These are phyloP conservation scores for Podila epicladia DNA, from an alignment of 192 early-diverging fungal species.

Conservation along the genomic window DNA sequence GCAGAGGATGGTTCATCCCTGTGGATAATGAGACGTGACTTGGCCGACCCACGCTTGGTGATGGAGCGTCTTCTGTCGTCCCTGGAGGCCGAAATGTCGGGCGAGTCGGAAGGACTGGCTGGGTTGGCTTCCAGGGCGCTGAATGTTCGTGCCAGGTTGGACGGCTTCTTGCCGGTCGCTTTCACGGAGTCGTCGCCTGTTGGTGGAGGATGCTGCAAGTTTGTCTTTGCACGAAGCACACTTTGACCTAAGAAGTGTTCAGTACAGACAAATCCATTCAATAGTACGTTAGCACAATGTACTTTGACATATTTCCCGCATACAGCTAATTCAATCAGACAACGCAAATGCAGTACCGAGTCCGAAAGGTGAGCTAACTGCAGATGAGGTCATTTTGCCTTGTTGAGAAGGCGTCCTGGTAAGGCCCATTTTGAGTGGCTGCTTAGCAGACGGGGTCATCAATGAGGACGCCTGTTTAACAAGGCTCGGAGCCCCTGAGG, in stretches of 20 bases:
- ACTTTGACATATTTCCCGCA: background rate
- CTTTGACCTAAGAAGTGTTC: background rate
- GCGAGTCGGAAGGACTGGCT: background rate
- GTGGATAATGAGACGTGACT: constrained; percentile 30
- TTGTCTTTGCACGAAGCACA: constrained; percentile 42
- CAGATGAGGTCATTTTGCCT: constrained; percentile 2
- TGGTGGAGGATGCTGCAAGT: constrained; percentile 19
- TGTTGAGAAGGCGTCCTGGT: constrained; percentile 13
- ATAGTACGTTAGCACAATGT: background rate
- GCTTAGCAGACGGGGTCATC: constrained; percentile 9
- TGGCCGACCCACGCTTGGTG: constrained; percentile 39
- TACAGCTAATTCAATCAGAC: background rate
- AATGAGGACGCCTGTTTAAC: constrained; percentile 11
- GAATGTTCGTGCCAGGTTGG: constrained; percentile 24
- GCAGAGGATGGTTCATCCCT: constrained; percentile 13
- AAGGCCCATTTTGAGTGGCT: constrained; percentile 6
- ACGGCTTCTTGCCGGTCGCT: constrained; percentile 8
- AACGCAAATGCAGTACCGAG: constrained; percentile 5
- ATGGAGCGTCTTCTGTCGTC: constrained; percentile 24
- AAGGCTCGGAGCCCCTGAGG: constrained; percentile 4
- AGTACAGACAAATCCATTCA: background rate
- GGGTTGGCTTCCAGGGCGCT: constrained; percentile 21
- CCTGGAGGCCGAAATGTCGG: background rate
- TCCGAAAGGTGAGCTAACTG: constrained; percentile 12
- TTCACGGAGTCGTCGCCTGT: background rate